Evolutionary conservation across 192 early-diverging fungal species (phyloP).

Genomic region (Linnemannia zychae): DNA sequence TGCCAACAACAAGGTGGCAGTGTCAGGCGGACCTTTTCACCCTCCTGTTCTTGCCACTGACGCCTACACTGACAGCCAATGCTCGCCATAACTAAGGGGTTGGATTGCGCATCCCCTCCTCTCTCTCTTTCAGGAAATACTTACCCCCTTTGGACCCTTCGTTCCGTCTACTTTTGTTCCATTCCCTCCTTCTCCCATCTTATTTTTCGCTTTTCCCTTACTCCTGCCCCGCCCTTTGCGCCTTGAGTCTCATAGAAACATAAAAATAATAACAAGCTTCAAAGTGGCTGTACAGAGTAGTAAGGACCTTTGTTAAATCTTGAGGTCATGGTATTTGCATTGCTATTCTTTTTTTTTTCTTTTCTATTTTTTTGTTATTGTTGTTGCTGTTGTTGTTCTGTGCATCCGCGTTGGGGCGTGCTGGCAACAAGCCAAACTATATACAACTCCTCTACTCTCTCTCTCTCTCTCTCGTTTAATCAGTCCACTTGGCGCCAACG

Average conservation of each 20-base stretch:
- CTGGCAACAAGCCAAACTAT: background rate
- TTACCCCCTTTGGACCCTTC: background rate
- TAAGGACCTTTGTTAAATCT: no score
- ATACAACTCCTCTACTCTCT: background rate
- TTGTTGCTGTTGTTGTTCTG: background rate
- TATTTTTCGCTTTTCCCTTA: background rate
- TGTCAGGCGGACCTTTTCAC: background rate
- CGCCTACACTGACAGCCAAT: no score
- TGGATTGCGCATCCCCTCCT: background rate
- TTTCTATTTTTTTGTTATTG: background rate
- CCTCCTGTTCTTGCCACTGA: background rate
- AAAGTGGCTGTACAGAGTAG: background rate
- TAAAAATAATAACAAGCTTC: background rate
- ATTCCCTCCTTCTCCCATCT: no score
- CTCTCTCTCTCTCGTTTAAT: constrained; percentile 26
- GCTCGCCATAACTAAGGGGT: no score
- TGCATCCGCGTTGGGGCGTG: background rate
- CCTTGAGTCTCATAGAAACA: background rate
- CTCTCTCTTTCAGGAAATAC: background rate
- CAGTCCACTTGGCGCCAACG: constrained; percentile 65
- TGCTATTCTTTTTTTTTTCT: no score
- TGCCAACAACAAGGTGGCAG: background rate
- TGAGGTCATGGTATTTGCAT: no score
- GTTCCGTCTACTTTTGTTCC: background rate
- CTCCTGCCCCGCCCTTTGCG: background rate